Evolutionary conservation across 495 filamentous ascomycete genomes (phyloP).

Genomic region (Penicillium fimorum): DNA sequence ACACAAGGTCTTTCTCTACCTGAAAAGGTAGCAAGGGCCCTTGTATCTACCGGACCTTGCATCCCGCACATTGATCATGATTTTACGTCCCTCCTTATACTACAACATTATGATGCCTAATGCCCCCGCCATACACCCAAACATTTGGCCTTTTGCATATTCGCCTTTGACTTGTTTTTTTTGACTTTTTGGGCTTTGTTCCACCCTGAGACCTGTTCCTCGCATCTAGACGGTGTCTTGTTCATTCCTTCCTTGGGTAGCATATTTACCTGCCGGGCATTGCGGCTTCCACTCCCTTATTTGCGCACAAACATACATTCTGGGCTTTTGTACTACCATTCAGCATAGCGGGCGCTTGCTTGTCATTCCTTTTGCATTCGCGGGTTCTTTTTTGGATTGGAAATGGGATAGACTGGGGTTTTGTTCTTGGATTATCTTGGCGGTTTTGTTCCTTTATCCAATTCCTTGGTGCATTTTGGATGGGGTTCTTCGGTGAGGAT

Average conservation of each 20-base stretch:
- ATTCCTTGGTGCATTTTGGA: background rate
- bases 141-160: constrained; percentile 12
- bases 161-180: constrained; percentile 17
- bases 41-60: background rate
- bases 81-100: constrained; percentile 45
- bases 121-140: constrained; percentile 30
- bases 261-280: constrained; percentile 37
- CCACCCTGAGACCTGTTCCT: constrained; percentile 18
- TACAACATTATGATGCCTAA: constrained; percentile 32
- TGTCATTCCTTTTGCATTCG: constrained; percentile 47
- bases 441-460: constrained; percentile 11
- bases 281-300: constrained; percentile 40
- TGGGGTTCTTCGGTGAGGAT: background rate
- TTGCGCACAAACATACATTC: constrained; percentile 14
- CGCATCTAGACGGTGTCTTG: constrained; percentile 41
- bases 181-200: constrained; percentile 17
- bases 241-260: constrained; percentile 42
- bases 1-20: background rate
- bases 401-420: constrained; percentile 23
- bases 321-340: constrained; percentile 42
- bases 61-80: constrained; percentile 30
- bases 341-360: constrained; percentile 47
- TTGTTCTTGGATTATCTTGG: constrained; percentile 20
- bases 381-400: constrained; percentile 37
- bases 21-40: background rate